Evolutionary conservation across 352 stramenopile species (phyloP).

Genomic region (Phytopythium montanum): DNA sequence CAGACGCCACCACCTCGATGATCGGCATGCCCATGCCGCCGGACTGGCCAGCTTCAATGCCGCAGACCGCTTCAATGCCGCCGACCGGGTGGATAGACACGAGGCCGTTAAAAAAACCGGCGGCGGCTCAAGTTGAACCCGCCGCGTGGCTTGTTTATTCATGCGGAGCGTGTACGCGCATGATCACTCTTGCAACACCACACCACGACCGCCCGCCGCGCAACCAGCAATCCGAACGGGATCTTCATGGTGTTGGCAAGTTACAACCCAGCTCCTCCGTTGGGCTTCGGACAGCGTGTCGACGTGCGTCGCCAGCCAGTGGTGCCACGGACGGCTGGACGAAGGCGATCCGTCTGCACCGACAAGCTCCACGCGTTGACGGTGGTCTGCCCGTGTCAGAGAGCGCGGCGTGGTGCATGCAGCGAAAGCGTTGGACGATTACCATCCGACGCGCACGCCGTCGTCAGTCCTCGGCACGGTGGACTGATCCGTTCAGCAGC

Average conservation of each 20-base stretch:
- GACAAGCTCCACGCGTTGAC: background rate
- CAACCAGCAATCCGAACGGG: too few species aligned
- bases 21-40: background rate
- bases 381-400: background rate
- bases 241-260: too few species aligned
- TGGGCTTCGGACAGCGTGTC: too few species aligned
- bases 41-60: background rate
- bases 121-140: background rate
- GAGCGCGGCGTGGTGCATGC: background rate
- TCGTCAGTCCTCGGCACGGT: background rate
- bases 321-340: background rate
- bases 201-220: too few species aligned
- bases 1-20: background rate
- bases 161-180: background rate
- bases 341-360: background rate
- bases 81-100: background rate
- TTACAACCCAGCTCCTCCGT: too few species aligned
- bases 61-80: background rate
- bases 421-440: background rate
- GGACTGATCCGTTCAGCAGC: background rate
- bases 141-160: background rate
- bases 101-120: background rate
- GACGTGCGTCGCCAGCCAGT: too few species aligned
- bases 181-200: background rate
- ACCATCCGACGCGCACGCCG: background rate